These are phyloP conservation scores for Trichophyton benhamiae DNA, from an alignment of 2,329 filamentous ascomycete genomes.

Conservation along the genomic window DNA sequence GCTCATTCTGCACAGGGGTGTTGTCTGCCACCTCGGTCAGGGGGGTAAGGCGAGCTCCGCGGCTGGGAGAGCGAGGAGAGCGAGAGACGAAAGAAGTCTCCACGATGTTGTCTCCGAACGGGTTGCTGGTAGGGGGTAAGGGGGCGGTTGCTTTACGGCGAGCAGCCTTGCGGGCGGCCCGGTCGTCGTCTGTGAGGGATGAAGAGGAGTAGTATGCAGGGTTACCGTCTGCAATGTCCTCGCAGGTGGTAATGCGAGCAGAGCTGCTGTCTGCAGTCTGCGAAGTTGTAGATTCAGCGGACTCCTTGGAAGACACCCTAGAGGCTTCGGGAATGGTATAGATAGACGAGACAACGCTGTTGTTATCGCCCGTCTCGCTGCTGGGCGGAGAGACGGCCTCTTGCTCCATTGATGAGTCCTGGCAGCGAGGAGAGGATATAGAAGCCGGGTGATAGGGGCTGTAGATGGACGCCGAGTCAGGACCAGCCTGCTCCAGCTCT, in stretches of 20 bases:
- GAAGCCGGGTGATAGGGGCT: too few species aligned
- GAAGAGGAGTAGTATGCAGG: neutral
- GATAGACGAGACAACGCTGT: slow-evolving; percentile 8
- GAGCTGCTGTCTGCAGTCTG: neutral
- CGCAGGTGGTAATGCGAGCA: neutral
- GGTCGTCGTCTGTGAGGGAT: neutral
- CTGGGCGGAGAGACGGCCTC: neutral
- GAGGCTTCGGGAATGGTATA: neutral
- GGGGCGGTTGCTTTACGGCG: neutral
- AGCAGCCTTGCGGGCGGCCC: neutral
- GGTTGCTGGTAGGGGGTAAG: neutral
- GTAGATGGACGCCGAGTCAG: slow-evolving; percentile 3
- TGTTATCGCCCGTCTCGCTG: neutral
- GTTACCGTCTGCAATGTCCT: neutral
- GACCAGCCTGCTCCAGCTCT: slow-evolving; percentile 4
- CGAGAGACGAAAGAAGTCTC: slow-evolving; percentile 14
- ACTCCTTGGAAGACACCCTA: neutral
- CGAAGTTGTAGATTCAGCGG: neutral
- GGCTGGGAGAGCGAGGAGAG: slow-evolving; percentile 4
- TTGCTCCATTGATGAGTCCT: slow-evolving; percentile 5
- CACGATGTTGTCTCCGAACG: slow-evolving; percentile 8
- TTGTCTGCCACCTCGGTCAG: slow-evolving; percentile 9
- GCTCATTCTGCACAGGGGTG: neutral
- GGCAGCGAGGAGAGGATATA: too few species aligned
- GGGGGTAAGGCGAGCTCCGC: slow-evolving; percentile 9